A percentile compares a stretch with the other conserved stretches of the same genome.
phyloP scores from a whole-genome alignment of 345 rosid genomes.

The Eucalyptus sp. region DNA sequence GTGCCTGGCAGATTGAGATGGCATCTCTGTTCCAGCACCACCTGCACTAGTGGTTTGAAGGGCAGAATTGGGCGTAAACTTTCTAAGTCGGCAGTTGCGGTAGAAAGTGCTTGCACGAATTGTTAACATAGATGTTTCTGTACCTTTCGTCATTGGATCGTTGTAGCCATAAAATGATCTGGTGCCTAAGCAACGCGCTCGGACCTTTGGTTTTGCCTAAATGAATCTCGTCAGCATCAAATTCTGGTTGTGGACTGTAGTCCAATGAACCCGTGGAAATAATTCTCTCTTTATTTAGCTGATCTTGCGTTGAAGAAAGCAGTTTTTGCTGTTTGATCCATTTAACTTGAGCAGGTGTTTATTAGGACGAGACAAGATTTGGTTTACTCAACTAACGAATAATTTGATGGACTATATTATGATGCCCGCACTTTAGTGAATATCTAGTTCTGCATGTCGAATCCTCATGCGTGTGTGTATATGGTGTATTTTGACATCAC shows the following conservation, averaged over 20 bases:
- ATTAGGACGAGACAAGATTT: background rate
- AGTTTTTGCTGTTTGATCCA: background rate
- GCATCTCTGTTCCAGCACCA: constrained; percentile 89
- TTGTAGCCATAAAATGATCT: background rate
- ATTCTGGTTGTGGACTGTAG: background rate
- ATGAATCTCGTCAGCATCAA: background rate
- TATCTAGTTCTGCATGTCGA: background rate
- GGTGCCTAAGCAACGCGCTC: background rate
- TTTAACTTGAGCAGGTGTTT: background rate
- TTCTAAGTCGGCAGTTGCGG: background rate
- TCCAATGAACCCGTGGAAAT: background rate
- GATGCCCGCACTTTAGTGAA: background rate
- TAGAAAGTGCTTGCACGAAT: background rate
- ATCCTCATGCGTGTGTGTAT: too few relatives aligned
- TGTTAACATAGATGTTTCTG: background rate
- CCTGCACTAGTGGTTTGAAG: constrained; percentile 16
- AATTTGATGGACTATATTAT: background rate
- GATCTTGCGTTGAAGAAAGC: background rate
- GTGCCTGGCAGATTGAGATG: constrained; percentile 65
- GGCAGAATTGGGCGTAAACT: background rate
- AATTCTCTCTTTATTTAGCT: background rate
- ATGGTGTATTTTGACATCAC: too few relatives aligned
- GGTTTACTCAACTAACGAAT: background rate
- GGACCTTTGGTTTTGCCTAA: background rate
- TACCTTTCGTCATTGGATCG: background rate